Conservation (phyloP, 352 stramenopile genomes). For the Phytophthora cactorum region DNA sequence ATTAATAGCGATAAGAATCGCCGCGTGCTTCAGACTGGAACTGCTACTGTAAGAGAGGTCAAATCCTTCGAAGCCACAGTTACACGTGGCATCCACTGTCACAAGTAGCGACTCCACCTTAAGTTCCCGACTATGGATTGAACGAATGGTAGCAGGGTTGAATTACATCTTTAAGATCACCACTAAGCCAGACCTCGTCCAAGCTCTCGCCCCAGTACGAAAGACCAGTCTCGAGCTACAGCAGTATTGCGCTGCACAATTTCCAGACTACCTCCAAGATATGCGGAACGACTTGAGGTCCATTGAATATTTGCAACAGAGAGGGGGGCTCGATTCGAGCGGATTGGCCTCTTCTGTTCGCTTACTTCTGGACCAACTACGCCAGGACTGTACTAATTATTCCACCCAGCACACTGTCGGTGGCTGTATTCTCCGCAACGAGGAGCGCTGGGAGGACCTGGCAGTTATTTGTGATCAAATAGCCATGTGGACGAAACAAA, state of each 20-base stretch:
- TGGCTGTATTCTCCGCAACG: background rate
- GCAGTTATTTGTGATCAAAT: conserved; percentile 5
- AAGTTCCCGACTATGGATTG: conserved; percentile 13
- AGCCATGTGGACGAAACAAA: conserved; percentile 1
- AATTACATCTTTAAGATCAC: conserved; percentile 2
- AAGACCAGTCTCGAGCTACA: conserved; percentile 3
- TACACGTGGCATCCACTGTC: background rate
- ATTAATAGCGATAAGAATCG: background rate
- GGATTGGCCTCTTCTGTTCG: background rate
- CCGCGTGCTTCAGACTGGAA: background rate
- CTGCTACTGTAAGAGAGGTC: background rate
- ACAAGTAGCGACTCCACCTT: background rate
- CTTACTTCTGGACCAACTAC: conserved; percentile 19
- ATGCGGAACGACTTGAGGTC: conserved; percentile 5
- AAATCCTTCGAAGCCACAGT: background rate
- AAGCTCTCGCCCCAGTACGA: background rate
- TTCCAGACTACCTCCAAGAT: conserved; percentile 15
- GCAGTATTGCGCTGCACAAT: conserved; percentile 9
- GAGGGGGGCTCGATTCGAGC: background rate
- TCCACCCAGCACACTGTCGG: background rate
- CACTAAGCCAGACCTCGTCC: background rate
- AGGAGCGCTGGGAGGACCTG: conserved; percentile 9
- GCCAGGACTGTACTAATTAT: conserved; percentile 12
- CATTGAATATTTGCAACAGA: conserved; percentile 16
- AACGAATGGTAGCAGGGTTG: conserved; percentile 10